These are phyloP conservation scores for Auriscalpium orientale DNA, from an alignment of 768 basidiomycete species.

Conservation along the genomic window DNA sequence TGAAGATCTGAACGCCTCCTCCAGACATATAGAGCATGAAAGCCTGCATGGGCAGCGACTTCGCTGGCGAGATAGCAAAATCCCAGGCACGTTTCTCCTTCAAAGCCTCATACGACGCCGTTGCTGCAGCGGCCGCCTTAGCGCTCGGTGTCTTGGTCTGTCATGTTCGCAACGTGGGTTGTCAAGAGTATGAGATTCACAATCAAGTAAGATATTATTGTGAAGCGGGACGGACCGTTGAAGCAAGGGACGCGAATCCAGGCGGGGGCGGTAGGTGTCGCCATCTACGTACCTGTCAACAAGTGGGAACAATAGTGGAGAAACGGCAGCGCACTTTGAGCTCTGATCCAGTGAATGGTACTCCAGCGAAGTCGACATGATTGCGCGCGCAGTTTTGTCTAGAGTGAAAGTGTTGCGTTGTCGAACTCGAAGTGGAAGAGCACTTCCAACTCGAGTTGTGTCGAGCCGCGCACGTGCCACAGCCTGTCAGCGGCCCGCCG, in stretches of 20 bases:
- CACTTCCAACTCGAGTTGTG: too few relatives aligned
- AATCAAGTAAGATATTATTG: background rate
- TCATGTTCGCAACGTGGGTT: background rate
- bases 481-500: too few relatives aligned
- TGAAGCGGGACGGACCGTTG: constrained; percentile 22
- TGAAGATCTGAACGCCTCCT: constrained; percentile 91
- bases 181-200: background rate
- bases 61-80: constrained; percentile 75
- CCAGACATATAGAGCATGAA: constrained; percentile 99
- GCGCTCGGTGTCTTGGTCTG: constrained; percentile 35
- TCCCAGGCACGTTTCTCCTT: constrained; percentile 84
- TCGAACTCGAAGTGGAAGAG: too few relatives aligned
- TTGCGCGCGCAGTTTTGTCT: too few relatives aligned
- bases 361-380: constrained; percentile 19
- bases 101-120: constrained; percentile 53
- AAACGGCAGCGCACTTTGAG: background rate
- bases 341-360: constrained; percentile 32
- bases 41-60: constrained; percentile 92
- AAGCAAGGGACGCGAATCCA: constrained; percentile 47
- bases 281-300: constrained; percentile 36
- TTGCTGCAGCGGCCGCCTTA: constrained; percentile 30
- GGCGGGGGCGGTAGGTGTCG: constrained; percentile 57
- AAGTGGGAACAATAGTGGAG: background rate
- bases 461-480: too few relatives aligned
- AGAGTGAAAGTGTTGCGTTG: too few relatives aligned